Evolutionary conservation across 768 basidiomycete species (phyloP).

Genomic region (Coprinellus micaceus): DNA sequence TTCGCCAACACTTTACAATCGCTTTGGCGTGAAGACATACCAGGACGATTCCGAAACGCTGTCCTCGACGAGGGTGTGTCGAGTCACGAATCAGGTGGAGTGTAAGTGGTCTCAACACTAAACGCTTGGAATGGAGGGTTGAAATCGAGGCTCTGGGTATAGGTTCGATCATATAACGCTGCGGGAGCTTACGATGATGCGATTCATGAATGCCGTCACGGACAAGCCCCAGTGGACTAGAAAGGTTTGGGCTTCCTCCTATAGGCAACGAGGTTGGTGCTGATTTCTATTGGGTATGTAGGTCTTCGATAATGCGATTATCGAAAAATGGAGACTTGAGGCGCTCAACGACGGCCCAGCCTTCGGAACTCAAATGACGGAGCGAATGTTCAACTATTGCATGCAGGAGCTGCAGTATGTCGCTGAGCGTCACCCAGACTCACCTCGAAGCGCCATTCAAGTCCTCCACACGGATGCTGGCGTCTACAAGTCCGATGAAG

Average conservation of each 20-base stretch:
- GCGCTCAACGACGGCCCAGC: not conserved
- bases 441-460: slow-evolving; percentile 10
- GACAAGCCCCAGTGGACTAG: slow-evolving; percentile 32
- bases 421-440: slow-evolving; percentile 7
- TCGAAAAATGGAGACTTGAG: slow-evolving; percentile 16
- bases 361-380: slow-evolving; percentile 12
- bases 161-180: slow-evolving; percentile 18
- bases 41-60: too few relatives aligned
- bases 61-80: too few relatives aligned
- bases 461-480: slow-evolving; percentile 11
- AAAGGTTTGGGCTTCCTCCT: slow-evolving; percentile 25
- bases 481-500: slow-evolving; percentile 24
- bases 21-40: too few relatives aligned
- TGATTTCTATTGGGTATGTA: not conserved
- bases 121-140: too few relatives aligned
- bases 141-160: too few relatives aligned
- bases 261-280: too few relatives aligned
- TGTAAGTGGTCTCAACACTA: too few relatives aligned
- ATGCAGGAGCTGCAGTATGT: slow-evolving; percentile 18
- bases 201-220: slow-evolving; percentile 32
- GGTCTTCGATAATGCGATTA: slow-evolving; percentile 14
- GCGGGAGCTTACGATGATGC: slow-evolving; percentile 32
- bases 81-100: too few relatives aligned
- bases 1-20: too few relatives aligned
- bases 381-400: slow-evolving; percentile 16